A percentile compares a stretch with the other conserved stretches of the same genome.
These are phyloP conservation scores for Stenogyne calaminthoides DNA, from an alignment of 305 asterid genomes.

Conservation along the genomic window DNA sequence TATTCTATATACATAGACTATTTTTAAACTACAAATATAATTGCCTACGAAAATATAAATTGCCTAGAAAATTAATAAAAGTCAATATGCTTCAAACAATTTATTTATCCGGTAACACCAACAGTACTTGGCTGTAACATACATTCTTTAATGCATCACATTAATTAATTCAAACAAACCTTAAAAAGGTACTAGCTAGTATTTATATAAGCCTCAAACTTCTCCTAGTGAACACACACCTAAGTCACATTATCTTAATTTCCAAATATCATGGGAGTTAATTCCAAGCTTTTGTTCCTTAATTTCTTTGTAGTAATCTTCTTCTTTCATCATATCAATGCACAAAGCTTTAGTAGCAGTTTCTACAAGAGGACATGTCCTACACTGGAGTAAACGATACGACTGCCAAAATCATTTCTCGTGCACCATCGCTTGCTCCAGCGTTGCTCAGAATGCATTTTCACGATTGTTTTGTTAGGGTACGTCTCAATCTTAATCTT, in stretches of 20 bases:
- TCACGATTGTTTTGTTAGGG: slow-evolving; percentile 71
- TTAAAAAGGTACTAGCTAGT: slow-evolving; percentile 2
- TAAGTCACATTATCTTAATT: slow-evolving; percentile 11
- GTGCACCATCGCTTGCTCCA: slow-evolving; percentile 51
- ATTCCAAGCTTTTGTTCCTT: slow-evolving; percentile 24
- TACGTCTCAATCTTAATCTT: slow-evolving; percentile 5
- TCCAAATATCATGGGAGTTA: slow-evolving; percentile 30
- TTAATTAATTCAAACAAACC: background rate
- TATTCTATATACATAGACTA: too few species aligned
- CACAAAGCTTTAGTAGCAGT: slow-evolving; percentile 33
- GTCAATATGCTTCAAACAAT: too few species aligned
- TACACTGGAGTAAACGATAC: slow-evolving; percentile 37
- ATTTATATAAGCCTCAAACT: slow-evolving; percentile 22
- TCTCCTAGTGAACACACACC: slow-evolving; percentile 2
- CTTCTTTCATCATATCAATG: slow-evolving; percentile 26
- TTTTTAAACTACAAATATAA: too few species aligned
- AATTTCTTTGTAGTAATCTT: slow-evolving; percentile 26
- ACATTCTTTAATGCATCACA: slow-evolving; percentile 1
- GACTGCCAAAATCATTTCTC: slow-evolving; percentile 34
- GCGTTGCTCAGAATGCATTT: slow-evolving; percentile 64
- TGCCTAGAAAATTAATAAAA: too few species aligned
- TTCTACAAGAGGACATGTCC: slow-evolving; percentile 51
- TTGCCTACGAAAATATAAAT: too few species aligned
- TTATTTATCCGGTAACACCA: too few species aligned
- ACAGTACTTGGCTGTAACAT: background rate